Evolutionary conservation across 2,329 filamentous ascomycete species (phyloP), one percentile per base, ranked within the genome.

Genomic region (Monilinia fructicola): DNA sequence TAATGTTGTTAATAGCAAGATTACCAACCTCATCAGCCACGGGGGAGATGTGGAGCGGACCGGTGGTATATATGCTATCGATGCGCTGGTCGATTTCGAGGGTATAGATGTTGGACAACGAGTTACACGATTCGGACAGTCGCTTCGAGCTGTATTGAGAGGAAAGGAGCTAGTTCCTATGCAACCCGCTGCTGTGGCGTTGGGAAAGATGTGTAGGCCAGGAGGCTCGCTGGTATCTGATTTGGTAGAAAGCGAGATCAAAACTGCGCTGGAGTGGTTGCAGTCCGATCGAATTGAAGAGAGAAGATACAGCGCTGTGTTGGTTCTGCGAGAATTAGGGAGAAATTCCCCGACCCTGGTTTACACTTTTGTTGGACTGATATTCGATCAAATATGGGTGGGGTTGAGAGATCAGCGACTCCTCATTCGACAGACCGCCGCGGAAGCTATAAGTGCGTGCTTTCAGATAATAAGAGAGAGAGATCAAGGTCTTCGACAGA

Each of bases 321-420:
- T 99, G 31, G 89, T 97, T 42, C 85, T 99, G 65, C 87, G 93
- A 67, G 95, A 99, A 77, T 84, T 99, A 67, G 93, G 93, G 9
- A 88, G 91, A 73, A 96, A 95, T 77, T 96, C 94, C 3, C 94
- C 94, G 4, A 99, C 95, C 0, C 84, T 99, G 66, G 93, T 99
- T 81, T 99, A 97, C 79, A 88, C 91, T 70, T 98, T 96, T 79
- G 93, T 98, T 61, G 89, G 90, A n/a, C 89, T 95, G 76, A 92
- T 99, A 61, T 93, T 99, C 74, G 93, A 97, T 73, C 90, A 96
- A 77, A 92, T 99, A 70, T 98, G 95, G 95, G 90, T 96, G 63
- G 94, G 93, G 38, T 83, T 99, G 67, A 87, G 94, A 68, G 95
- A 99, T 76, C 87, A 87, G 50, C 93, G 96, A 76, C 90, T 96